Evolutionary conservation across 83 land plant species (phyloP), one percentile per base, ranked within the genome.

Genomic region (Picea mariana): DNA sequence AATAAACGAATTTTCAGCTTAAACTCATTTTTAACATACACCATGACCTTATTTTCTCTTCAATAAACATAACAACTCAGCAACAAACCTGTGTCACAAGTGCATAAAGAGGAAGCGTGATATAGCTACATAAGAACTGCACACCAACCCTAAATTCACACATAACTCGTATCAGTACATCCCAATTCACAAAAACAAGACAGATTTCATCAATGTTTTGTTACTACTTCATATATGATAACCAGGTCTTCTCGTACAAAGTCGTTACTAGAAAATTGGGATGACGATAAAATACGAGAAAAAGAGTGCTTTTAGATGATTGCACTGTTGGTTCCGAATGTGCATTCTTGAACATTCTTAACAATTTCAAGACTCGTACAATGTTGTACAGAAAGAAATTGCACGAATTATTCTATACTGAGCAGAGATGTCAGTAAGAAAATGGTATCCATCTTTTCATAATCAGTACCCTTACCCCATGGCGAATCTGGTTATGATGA

Each of bases 81-180:
- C 16, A 8, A 80, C 49, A 65, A 40, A 91, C 95, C 93, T 93
- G 96, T 68, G 96, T 87, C n/a, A 93, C 96, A 59, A 93, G 94
- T 2, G 94, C 96, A 79, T 93, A 93, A 38, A 91, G 86, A 20
- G 96, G 96, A 42, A 93, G 93, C 6, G 94, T 93, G 47, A 88
- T 84, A 75, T 91, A 93, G 66, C 94, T 90, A 88, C 96, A 93
- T 52, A 91, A 23, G 71, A 86, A 58, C 79, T 81, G 92, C 27
- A 87, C 88, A 20, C 16, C 81, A 21, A 91, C 77, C 83, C 95
- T 91, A 93, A 78, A 69, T 65, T 49, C 79, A 13, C 15, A 31
- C 42, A 67, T 8, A 81, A 44, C 18, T 73, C 11, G 2, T 31
- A 31, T 67, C 49, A 73, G 23, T 17, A 40, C 21, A 71, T 9